These are phyloP conservation scores for Thalassia testudinum DNA, from an alignment of 116 monocot species.

Conservation along the genomic window DNA sequence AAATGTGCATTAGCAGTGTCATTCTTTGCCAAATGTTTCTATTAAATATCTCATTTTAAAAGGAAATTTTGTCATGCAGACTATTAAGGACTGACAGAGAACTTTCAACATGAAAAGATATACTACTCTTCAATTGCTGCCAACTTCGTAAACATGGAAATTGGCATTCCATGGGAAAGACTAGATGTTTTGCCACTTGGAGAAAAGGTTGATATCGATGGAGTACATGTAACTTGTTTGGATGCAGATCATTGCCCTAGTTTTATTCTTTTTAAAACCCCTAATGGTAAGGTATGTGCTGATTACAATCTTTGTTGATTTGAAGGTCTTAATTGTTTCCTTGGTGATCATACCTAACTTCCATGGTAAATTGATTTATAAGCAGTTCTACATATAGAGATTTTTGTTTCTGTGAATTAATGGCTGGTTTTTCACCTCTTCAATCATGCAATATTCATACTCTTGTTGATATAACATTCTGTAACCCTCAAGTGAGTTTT, in stretches of 20 bases:
- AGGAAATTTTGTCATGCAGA: constrained; percentile 22
- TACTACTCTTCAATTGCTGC: constrained; percentile 91
- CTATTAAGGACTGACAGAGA: constrained; percentile 91
- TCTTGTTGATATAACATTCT: constrained; percentile 92
- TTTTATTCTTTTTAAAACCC: constrained; percentile 82
- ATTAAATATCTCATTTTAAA: too few species aligned
- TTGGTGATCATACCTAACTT: not conserved
- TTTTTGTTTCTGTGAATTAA: constrained; percentile 76
- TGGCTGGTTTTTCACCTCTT: constrained; percentile 43
- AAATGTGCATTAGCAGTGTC: too few species aligned
- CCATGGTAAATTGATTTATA: constrained; percentile 9
- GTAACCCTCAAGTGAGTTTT: constrained; percentile 67
- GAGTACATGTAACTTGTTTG: constrained; percentile 62
- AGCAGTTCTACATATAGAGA: constrained; percentile 89
- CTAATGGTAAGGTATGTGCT: constrained; percentile 59
- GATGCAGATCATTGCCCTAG: constrained; percentile 99
- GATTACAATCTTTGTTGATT: not conserved
- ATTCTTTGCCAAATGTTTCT: too few species aligned
- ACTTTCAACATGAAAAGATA: constrained; percentile 80
- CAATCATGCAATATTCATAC: constrained; percentile 54
- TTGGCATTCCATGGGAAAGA: constrained; percentile 74
- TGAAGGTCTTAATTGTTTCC: too few species aligned
- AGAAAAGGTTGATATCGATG: constrained; percentile 49
- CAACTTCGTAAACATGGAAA: constrained; percentile 68
- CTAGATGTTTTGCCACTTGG: constrained; percentile 71